Percentiles rank a stretch among this genome's conserved stretches.
phyloP scores from a whole-genome alignment of 495 filamentous ascomycete genomes.

The Penicillium soppii region DNA sequence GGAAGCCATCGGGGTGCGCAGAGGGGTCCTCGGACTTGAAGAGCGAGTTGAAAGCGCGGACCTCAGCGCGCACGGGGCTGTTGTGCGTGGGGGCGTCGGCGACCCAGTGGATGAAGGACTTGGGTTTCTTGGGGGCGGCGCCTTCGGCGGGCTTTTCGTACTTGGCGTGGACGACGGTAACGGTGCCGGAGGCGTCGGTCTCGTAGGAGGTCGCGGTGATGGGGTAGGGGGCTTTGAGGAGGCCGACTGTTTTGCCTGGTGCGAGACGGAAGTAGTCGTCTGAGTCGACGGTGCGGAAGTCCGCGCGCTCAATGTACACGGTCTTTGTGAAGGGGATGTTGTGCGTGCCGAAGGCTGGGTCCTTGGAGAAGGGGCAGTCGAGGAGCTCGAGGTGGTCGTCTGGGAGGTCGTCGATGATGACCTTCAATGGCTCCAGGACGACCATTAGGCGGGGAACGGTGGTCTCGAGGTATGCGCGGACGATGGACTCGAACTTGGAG shows the following conservation, averaged over 20 bases:
- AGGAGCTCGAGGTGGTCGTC: slow-evolving; percentile 62
- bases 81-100: slow-evolving; percentile 55
- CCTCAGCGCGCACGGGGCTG: slow-evolving; percentile 71
- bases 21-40: slow-evolving; percentile 85
- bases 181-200: slow-evolving; percentile 66
- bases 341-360: slow-evolving; percentile 48
- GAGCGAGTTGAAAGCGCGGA: slow-evolving; percentile 75
- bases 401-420: slow-evolving; percentile 72
- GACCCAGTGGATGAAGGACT: slow-evolving; percentile 85
- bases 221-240: slow-evolving; percentile 79
- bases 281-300: slow-evolving; percentile 84
- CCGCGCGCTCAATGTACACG: slow-evolving; percentile 88
- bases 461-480: slow-evolving; percentile 78
- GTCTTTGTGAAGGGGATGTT: slow-evolving; percentile 77
- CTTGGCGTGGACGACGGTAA: slow-evolving; percentile 48
- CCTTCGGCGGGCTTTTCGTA: slow-evolving; percentile 55
- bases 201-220: slow-evolving; percentile 76
- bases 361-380: slow-evolving; percentile 63
- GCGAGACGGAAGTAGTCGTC: slow-evolving; percentile 92
- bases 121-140: slow-evolving; percentile 65
- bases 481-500: slow-evolving; percentile 70
- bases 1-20: slow-evolving; percentile 68
- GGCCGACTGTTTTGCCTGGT: slow-evolving; percentile 83
- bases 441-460: slow-evolving; percentile 85
- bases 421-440: slow-evolving; percentile 66